phyloP scores from a whole-genome alignment of 2,329 filamentous ascomycete genomes.

The Cercospora sojina region DNA sequence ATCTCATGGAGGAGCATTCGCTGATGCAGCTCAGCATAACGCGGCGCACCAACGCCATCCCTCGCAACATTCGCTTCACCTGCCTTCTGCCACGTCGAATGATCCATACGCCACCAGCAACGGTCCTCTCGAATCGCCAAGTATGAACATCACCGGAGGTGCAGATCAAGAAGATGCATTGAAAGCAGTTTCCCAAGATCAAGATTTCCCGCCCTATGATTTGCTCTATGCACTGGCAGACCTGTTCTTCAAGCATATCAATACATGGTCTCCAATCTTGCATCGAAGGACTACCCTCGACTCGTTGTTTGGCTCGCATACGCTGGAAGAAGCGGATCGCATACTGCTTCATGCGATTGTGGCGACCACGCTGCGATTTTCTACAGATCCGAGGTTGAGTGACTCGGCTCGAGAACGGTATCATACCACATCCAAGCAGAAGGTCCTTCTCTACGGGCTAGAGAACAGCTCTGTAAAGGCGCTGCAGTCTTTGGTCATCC shows the following conservation, averaged over 20 bases:
- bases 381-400: conserved; percentile 71
- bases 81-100: conserved; percentile 18
- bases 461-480: conserved; percentile 88
- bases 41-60: conserved; percentile 23
- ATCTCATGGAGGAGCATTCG: neutral
- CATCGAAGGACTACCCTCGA: conserved; percentile 78
- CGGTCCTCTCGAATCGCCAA: conserved; percentile 58
- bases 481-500: conserved; percentile 80
- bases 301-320: conserved; percentile 72
- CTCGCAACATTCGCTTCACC: conserved; percentile 25
- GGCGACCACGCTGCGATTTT: conserved; percentile 82
- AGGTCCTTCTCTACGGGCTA: conserved; percentile 80
- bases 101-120: conserved; percentile 37
- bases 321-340: conserved; percentile 75
- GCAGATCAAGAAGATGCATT: conserved; percentile 22
- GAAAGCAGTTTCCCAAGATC: conserved; percentile 39
- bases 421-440: conserved; percentile 78
- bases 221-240: conserved; percentile 60
- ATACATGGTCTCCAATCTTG: conserved; percentile 79
- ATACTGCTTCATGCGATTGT: conserved; percentile 86
- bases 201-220: conserved; percentile 59
- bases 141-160: conserved; percentile 51
- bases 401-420: conserved; percentile 72
- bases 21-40: conserved; percentile 20
- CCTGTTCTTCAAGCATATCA: conserved; percentile 64